These are phyloP conservation scores for Leavenworthia alabamica DNA, from an alignment of 345 rosid species.

Conservation along the genomic window DNA sequence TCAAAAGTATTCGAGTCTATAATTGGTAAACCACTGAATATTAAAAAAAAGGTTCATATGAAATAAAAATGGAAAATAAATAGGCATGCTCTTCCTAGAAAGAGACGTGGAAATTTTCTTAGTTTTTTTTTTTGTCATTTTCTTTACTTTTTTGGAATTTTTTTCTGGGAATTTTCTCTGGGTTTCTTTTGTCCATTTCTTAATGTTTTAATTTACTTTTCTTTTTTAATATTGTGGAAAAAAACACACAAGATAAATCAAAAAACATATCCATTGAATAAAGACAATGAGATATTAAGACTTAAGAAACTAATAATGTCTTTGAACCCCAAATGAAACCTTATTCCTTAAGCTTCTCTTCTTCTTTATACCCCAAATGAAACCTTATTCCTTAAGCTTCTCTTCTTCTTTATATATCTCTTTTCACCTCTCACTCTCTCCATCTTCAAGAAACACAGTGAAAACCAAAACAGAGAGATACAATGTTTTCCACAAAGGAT, in stretches of 20 bases:
- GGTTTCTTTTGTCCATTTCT: not conserved
- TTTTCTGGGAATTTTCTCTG: conserved; percentile 6
- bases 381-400: conserved; percentile 25
- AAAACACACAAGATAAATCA: conserved; percentile 1
- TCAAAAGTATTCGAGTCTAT: not conserved
- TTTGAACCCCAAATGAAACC: conserved; percentile 2
- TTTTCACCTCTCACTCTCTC: conserved; percentile 6
- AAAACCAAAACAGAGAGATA: conserved; percentile 12
- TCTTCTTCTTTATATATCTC: conserved; percentile 16
- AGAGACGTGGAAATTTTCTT: conserved; percentile 24
- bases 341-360: conserved; percentile 20
- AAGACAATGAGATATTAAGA: conserved; percentile 14
- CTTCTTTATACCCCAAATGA: conserved; percentile 5
- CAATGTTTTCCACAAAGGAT: conserved; percentile 37
- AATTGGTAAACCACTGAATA: conserved; percentile 12
- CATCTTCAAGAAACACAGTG: conserved; percentile 6
- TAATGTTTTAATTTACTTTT: not conserved
- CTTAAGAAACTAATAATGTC: conserved; percentile 2
- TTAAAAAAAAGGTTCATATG: not conserved
- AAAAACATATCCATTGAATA: conserved; percentile 19
- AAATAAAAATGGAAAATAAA: conserved; percentile 10
- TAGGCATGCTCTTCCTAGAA: conserved; percentile 23
- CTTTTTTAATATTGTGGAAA: not conserved
- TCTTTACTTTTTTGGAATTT: not conserved
- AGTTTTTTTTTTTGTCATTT: conserved; percentile 11